A percentile compares a stretch with the other conserved stretches of the same genome.
Evolutionary conservation across 208 protist genomes (phyloP).

Genomic region (Crithidia fasciculata): DNA sequence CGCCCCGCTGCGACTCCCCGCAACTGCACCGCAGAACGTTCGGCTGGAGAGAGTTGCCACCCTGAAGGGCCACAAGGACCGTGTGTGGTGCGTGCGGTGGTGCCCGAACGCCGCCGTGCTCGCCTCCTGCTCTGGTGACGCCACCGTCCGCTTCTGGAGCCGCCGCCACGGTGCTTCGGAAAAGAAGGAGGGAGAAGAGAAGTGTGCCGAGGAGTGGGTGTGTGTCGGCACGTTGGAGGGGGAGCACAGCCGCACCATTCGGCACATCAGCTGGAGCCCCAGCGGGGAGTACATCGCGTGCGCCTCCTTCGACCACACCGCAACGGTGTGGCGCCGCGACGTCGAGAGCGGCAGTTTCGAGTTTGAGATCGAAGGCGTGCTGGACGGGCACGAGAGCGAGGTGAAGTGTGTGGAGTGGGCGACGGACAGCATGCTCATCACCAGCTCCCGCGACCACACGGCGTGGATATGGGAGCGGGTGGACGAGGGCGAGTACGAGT

Average conservation of each 20-base stretch:
- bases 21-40: conserved; percentile 8
- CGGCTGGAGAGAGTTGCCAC: conserved; percentile 44
- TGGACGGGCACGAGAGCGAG: conserved; percentile 93
- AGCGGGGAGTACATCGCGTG: conserved; percentile 80
- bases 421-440: conserved; percentile 81
- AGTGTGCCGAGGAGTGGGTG: conserved; percentile 32
- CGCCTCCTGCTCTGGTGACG: conserved; percentile 77
- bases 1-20: conserved; percentile 31
- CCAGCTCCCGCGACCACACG: conserved; percentile 88
- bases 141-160: conserved; percentile 74
- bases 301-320: conserved; percentile 85
- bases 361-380: conserved; percentile 77
- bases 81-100: conserved; percentile 90
- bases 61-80: conserved; percentile 67
- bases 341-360: conserved; percentile 33
- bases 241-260: conserved; percentile 79
- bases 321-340: conserved; percentile 71
- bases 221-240: conserved; percentile 66
- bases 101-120: conserved; percentile 70
- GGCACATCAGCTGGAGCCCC: conserved; percentile 86
- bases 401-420: conserved; percentile 91
- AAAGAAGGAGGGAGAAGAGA: background rate
- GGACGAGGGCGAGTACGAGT: conserved; percentile 89
- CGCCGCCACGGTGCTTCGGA: background rate
- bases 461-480: conserved; percentile 93